Evolutionary conservation across 331 rosid genomes (phyloP).

Genomic region (Spiraea crenata): DNA sequence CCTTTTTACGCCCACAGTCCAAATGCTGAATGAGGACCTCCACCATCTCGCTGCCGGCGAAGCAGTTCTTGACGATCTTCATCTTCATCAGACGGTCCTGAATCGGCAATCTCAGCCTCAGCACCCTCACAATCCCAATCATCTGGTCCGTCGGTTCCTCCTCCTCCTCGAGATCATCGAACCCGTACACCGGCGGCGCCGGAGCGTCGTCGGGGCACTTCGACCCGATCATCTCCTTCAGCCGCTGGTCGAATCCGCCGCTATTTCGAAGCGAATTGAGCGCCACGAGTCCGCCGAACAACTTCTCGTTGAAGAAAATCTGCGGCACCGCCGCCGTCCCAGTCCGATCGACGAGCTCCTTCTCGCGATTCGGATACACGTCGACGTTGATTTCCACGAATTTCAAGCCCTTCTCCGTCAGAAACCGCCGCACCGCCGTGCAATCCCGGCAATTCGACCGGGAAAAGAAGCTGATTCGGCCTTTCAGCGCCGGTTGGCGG

Average conservation of each 20-base stretch:
- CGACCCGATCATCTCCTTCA: conserved; percentile 46
- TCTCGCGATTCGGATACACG: conserved; percentile 59
- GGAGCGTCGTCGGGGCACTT: conserved; percentile 66
- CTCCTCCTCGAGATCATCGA: conserved; percentile 50
- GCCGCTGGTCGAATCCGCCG: conserved; percentile 53
- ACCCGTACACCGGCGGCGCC: conserved; percentile 72
- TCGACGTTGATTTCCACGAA: conserved; percentile 87
- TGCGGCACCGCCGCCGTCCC: conserved; percentile 69
- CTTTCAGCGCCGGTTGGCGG: conserved; percentile 24
- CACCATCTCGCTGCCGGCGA: conserved; percentile 63
- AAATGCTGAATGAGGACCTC: conserved; percentile 56
- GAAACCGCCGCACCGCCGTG: conserved; percentile 62
- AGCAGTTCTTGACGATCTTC: conserved; percentile 79
- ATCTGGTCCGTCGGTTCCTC: conserved; percentile 50
- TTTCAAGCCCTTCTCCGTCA: conserved; percentile 50
- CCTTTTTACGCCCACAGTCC: conserved; percentile 66
- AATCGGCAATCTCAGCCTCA: conserved; percentile 79
- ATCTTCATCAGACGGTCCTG: conserved; percentile 84
- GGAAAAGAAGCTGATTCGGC: conserved; percentile 72
- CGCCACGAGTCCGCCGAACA: conserved; percentile 80
- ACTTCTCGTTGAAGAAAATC: conserved; percentile 79
- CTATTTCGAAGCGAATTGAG: conserved; percentile 68
- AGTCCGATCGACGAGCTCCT: conserved; percentile 57
- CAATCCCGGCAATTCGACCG: conserved; percentile 84
- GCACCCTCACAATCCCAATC: conserved; percentile 44